These are phyloP conservation scores for Allantophomopsis lycopodina DNA, from an alignment of 2,329 filamentous ascomycete genomes.

Conservation along the genomic window DNA sequence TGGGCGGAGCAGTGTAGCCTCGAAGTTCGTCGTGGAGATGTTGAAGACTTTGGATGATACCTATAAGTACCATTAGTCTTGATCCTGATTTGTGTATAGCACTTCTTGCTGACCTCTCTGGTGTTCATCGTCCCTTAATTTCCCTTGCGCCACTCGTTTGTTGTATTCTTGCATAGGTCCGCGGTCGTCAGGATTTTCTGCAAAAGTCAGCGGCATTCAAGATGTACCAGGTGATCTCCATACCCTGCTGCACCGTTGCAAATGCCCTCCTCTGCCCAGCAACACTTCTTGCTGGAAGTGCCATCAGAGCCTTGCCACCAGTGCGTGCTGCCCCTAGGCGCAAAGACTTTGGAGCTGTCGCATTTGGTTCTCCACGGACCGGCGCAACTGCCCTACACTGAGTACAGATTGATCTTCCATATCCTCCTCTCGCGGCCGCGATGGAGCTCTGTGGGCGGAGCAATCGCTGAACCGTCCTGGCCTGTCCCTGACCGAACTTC, in stretches of 20 bases:
- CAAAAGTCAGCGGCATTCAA: neutral
- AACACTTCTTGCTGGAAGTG: conserved; percentile 12
- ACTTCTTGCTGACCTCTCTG: conserved; percentile 53
- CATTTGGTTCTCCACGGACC: no score
- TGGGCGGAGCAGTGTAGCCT: conserved; percentile 57
- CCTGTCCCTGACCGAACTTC: no score
- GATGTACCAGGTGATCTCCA: neutral
- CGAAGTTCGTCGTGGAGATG: conserved; percentile 74
- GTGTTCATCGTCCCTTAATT: conserved; percentile 75
- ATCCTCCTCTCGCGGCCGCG: no score
- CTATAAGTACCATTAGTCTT: conserved; percentile 26
- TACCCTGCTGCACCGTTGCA: conserved; percentile 16
- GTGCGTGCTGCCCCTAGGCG: no score
- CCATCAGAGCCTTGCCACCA: neutral
- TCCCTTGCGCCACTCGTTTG: conserved; percentile 57
- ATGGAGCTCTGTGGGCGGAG: no score
- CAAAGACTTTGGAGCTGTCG: no score
- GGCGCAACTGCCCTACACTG: no score
- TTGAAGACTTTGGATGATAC: conserved; percentile 80
- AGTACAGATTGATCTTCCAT: no score
- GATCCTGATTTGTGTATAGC: neutral
- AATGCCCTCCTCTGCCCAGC: conserved; percentile 15
- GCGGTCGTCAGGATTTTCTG: conserved; percentile 14
- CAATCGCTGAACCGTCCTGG: no score
- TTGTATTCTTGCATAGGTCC: conserved; percentile 88